Evolutionary conservation across 371 early-diverging fungal species (phyloP), one percentile per base, ranked within the genome.

Genomic region (Phascolomyces articulosus): DNA sequence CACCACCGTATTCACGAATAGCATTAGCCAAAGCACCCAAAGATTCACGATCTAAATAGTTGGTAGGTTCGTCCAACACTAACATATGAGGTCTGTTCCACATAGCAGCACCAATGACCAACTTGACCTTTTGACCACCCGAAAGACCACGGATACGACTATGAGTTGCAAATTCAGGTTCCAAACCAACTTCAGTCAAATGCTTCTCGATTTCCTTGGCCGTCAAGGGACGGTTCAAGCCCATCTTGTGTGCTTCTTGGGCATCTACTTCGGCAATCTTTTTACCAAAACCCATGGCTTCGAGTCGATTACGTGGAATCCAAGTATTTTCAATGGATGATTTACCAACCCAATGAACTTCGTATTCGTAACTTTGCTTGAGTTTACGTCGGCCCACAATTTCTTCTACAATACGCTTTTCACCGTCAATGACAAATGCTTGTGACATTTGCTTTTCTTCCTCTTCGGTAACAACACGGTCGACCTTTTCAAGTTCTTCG

Each of bases 61-160:
- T 92, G 75, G 93, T 95, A 65, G 95, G 95, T 78, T 95, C 95
- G 77, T 96, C 95, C 62, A 94, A 79, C 65, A 95, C 93, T 59
- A 96, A 73, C 74, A 95, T 88, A 73, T 95, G 94, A 57, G 95
- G 95, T 67, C 87, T 82, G 78, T 88, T 86, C 92, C 93, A 92
- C 89, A 91, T 89, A 57, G 91, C 90, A 64, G 92, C 93, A 65
- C 89, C 94, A 63, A 95, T 85, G n/a, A 92, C 93, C 29, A 96
- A 84, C 85, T 93, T 91, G 78, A 92, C 93, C 82, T 96, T 96
- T 75, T 96, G 95, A 60, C 95, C 95, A 73, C 95, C 95, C 57
- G 94, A 93, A 15, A 96, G 86, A 81, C 91, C 93, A 79, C 86
- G 85, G 74, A 94, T 93, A 72, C 88, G 91, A 72, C 84, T 86